Conservation (phyloP, 805 yeast species). For the Cyberlindnera bimundalis region DNA sequence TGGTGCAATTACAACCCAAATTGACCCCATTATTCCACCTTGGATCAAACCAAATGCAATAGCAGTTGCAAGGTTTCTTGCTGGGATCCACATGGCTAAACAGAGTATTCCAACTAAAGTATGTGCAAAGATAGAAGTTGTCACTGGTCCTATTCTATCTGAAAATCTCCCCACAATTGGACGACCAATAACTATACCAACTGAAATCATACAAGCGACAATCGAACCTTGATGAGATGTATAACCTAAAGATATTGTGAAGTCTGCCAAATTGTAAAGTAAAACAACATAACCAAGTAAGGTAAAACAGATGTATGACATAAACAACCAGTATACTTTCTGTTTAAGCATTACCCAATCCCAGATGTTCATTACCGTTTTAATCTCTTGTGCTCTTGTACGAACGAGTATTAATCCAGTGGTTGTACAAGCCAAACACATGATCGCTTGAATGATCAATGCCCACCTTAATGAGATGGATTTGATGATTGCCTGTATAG, state of each 20-base stretch:
- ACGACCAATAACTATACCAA: conserved; percentile 54
- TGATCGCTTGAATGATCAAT: conserved; percentile 35
- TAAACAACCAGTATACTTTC: conserved; percentile 41
- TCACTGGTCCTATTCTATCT: conserved; percentile 51
- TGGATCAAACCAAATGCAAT: conserved; percentile 47
- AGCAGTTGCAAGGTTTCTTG: conserved; percentile 53
- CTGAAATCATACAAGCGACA: conserved; percentile 57
- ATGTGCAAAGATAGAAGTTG: conserved; percentile 39
- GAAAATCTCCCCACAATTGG: conserved; percentile 51
- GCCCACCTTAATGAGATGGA: conserved; percentile 33
- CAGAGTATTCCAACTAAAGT: conserved; percentile 38
- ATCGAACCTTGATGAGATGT: conserved; percentile 50
- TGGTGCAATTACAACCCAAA: conserved; percentile 55
- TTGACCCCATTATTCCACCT: conserved; percentile 59
- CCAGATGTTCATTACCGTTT: conserved; percentile 35
- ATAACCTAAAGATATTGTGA: conserved; percentile 59
- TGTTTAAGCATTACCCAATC: conserved; percentile 39
- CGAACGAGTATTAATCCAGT: conserved; percentile 35
- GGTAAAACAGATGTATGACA: conserved; percentile 42
- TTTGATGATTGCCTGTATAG: conserved; percentile 34
- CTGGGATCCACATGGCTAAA: conserved; percentile 55
- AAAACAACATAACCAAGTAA: conserved; percentile 60
- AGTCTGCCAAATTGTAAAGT: conserved; percentile 56
- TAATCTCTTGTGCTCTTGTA: conserved; percentile 36
- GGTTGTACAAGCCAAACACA: conserved; percentile 33